Conservation (phyloP, 306 rosid genomes). For the Cicer yamashitae region DNA sequence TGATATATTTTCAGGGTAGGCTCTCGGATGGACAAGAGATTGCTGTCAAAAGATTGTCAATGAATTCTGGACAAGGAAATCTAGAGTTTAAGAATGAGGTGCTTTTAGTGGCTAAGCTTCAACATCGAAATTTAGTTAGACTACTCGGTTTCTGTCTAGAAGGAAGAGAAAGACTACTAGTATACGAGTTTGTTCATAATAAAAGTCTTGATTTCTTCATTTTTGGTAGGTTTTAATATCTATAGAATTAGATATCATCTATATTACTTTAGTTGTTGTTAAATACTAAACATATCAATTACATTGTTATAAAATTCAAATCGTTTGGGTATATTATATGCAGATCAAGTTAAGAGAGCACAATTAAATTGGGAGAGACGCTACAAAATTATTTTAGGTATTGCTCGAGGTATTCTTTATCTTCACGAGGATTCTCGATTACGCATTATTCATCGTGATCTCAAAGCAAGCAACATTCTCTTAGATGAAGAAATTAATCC, state of each 20-base stretch:
- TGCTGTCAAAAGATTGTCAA: slow-evolving; percentile 41
- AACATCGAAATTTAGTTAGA: slow-evolving; percentile 40
- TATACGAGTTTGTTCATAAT: slow-evolving; percentile 58
- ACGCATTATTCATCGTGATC: slow-evolving; percentile 43
- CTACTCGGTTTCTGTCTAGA: slow-evolving; percentile 35
- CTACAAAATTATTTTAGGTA: slow-evolving; percentile 51
- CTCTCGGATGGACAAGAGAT: slow-evolving; percentile 26
- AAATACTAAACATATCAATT: neutral
- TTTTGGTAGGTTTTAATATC: slow-evolving; percentile 48
- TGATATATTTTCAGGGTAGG: slow-evolving; percentile 33
- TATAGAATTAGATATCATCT: neutral
- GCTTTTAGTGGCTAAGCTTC: slow-evolving; percentile 40
- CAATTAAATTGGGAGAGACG: slow-evolving; percentile 46
- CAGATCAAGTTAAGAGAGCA: slow-evolving; percentile 43
- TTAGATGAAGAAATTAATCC: slow-evolving; percentile 51
- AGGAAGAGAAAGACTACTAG: slow-evolving; percentile 40
- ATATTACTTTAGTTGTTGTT: neutral
- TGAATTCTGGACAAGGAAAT: slow-evolving; percentile 28
- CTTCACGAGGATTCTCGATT: slow-evolving; percentile 58
- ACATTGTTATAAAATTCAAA: neutral
- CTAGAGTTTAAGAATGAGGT: slow-evolving; percentile 56
- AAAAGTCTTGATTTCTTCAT: slow-evolving; percentile 56
- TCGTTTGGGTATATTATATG: neutral
- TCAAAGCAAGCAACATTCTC: slow-evolving; percentile 55
- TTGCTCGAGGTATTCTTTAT: slow-evolving; percentile 50